Base-by-base conservation (phyloP, 805 yeast genomes). In the Limtongozyma cylindracea region DNA sequence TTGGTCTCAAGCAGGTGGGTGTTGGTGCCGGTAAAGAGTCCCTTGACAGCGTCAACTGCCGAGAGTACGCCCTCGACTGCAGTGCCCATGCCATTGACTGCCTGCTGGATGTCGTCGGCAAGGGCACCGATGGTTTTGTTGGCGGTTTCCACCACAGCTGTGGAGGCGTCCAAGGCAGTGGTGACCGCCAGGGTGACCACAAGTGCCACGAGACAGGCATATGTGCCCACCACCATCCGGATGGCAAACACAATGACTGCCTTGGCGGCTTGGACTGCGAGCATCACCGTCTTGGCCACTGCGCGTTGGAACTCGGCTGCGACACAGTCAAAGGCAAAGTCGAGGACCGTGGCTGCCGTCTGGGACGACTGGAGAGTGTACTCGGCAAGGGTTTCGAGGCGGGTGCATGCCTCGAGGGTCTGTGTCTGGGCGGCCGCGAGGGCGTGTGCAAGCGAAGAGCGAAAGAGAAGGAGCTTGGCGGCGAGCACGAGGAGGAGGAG, bases 221-320 rank as follows among this genome's bases (percentile, higher is more conserved):
- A 77, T 0, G 96, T 88, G 0, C 95, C 96, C 2, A 80, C 41
- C 21, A 72, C 60, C 29, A 84, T 33, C 16, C 80, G 78, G 13
- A 32, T 13, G 13, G 26, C 21, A 19, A 32, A 27, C 10, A 21
- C 12, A 5, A 32, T 19, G 8, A 32, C 12, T 10, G 29, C 24
- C 13, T 23, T 27, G 12, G 25, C 26, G 11, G 27, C 20, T 4
- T 19, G 10, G 6, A 84, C 45, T 6, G 63, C 47, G 35, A 84
- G 76, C 4, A 62, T 35, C 1, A 76, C 37, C 19, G 80, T 29
- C 19, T 55, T 51, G 1, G 62, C 56, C 0, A 76, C 36, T 8
- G 63, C 32, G 21, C 65, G 25, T 1, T 50, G 34, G 8, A 74
- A 24, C 15, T 5, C 5, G 6, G 6, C 6, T 5, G 5, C 15